Percentiles rank a stretch among this genome's conserved stretches.
These are phyloP conservation scores for Trametes pubescens DNA, from an alignment of 1,284 basidiomycete species.

Conservation along the genomic window DNA sequence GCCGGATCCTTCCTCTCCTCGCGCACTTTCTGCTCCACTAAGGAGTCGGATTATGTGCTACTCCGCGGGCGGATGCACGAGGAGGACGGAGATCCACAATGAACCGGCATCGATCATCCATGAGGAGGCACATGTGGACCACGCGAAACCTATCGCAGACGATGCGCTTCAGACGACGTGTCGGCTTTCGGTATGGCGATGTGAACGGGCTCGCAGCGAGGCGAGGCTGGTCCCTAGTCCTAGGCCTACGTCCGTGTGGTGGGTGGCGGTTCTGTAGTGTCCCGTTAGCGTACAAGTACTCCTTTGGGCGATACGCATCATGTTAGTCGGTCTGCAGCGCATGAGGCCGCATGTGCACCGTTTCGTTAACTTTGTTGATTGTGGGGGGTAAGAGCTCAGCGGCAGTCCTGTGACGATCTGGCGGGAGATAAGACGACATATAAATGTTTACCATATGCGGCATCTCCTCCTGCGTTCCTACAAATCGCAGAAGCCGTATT, in stretches of 20 bases:
- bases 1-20: too few species aligned
- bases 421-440: neutral
- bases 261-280: neutral
- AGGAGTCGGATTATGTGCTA: too few species aligned
- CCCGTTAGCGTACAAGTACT: conserved; percentile 12
- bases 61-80: too few species aligned
- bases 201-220: conserved; percentile 23
- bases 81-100: neutral
- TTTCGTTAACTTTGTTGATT: conserved; percentile 49
- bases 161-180: conserved; percentile 31
- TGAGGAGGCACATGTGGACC: conserved; percentile 30
- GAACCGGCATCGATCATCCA: conserved; percentile 32
- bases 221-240: conserved; percentile 13
- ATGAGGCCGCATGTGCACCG: neutral
- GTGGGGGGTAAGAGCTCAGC: conserved; percentile 66
- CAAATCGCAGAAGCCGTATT: neutral
- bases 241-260: neutral
- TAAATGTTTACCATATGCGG: neutral
- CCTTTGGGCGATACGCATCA: conserved; percentile 15
- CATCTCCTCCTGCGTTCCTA: neutral
- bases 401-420: conserved; percentile 63
- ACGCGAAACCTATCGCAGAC: conserved; percentile 5
- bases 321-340: conserved; percentile 2
- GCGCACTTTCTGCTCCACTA: too few species aligned
- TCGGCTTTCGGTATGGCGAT: conserved; percentile 30